Percentiles rank a stretch among this genome's conserved stretches.
Evolutionary conservation across 495 filamentous ascomycete genomes (phyloP).

Genomic region (Podospora pseudoanserina): DNA sequence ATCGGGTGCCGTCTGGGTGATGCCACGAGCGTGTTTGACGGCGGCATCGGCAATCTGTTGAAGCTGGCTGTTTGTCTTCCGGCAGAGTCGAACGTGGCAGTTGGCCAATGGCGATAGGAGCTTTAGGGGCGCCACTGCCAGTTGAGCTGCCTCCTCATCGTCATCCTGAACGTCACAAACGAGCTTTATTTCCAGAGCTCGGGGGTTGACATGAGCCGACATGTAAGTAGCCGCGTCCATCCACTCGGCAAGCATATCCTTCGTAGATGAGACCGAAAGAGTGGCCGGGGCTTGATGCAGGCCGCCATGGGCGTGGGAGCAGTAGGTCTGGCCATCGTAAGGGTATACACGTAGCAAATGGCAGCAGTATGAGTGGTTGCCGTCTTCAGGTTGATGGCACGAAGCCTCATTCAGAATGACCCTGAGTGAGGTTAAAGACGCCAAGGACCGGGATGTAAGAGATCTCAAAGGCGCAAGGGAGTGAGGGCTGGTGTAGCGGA

Average conservation of each 20-base stretch:
- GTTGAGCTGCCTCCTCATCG: neutral
- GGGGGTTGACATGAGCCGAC: conserved; percentile 2
- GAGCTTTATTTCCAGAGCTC: conserved; percentile 6
- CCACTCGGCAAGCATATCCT: conserved; percentile 4
- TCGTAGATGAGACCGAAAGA: neutral
- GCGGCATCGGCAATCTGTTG: conserved; percentile 8
- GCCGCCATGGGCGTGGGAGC: no score
- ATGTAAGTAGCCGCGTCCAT: conserved; percentile 1
- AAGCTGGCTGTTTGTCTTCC: neutral
- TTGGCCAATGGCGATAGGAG: conserved; percentile 6
- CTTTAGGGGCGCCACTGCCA: neutral
- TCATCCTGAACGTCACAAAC: conserved; percentile 6
- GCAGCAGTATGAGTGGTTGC: no score
- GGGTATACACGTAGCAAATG: no score
- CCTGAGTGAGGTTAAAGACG: no score
- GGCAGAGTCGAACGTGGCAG: conserved; percentile 12
- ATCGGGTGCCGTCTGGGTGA: neutral
- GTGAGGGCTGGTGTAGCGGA: no score
- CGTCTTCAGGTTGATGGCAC: no score
- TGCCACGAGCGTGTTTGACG: conserved; percentile 2
- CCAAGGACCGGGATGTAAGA: no score
- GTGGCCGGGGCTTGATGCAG: neutral
- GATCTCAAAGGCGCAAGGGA: no score
- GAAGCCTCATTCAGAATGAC: no score
- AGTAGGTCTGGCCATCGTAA: no score